A percentile compares a stretch with the other conserved stretches of the same genome.
Evolutionary conservation across 192 early-diverging fungal genomes (phyloP).

Genomic region (Geranomyces variabilis): DNA sequence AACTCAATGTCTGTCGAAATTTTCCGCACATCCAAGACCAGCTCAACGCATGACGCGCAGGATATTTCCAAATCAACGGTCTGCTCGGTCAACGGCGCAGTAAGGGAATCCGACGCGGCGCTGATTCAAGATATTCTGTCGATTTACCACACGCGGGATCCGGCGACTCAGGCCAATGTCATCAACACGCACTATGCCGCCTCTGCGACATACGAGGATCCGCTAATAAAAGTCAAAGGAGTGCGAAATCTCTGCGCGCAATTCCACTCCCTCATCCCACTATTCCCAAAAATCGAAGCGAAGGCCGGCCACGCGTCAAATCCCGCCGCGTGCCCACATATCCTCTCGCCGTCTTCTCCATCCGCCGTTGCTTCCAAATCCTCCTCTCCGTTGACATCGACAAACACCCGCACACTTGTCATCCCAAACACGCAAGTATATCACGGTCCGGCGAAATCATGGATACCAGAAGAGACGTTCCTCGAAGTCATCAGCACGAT

Average conservation of each 20-base stretch:
- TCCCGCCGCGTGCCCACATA: neutral
- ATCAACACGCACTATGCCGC: neutral
- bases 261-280: constrained; percentile 11
- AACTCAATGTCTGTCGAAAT: too few relatives aligned
- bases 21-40: too few relatives aligned
- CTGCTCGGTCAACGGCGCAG: too few relatives aligned
- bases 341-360: neutral
- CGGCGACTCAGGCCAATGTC: neutral
- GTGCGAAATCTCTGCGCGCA: neutral
- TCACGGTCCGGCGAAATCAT: neutral
- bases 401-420: neutral
- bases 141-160: neutral
- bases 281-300: neutral
- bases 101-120: too few relatives aligned
- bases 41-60: too few relatives aligned
- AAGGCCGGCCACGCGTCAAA: neutral
- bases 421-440: constrained; percentile 17
- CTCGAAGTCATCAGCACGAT: neutral
- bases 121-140: neutral
- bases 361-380: too few relatives aligned
- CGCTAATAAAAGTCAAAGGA: constrained; percentile 1
- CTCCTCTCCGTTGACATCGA: neutral
- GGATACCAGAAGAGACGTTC: neutral
- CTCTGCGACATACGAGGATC: constrained; percentile 9
- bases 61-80: too few relatives aligned